Percentiles rank a stretch among this genome's conserved stretches.
These are phyloP conservation scores for Dendrobium nobile DNA, from an alignment of 106 monocot species.

Conservation along the genomic window DNA sequence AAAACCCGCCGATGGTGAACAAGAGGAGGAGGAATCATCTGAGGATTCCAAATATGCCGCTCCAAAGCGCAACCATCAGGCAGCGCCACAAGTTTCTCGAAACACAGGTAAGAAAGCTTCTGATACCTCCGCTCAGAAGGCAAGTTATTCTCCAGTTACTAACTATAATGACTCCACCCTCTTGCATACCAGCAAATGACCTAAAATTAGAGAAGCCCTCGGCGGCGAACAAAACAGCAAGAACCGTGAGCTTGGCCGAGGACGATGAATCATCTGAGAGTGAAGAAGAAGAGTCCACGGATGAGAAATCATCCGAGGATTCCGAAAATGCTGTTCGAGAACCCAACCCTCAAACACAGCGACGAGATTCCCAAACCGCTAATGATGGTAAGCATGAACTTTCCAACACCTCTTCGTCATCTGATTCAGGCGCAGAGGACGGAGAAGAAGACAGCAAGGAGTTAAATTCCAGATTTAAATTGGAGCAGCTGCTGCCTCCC, in stretches of 20 bases:
- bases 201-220: neutral
- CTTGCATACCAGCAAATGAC: neutral
- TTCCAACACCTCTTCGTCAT: neutral
- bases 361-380: neutral
- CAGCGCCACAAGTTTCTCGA: neutral
- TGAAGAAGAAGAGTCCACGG: neutral
- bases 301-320: neutral
- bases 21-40: too few relatives aligned
- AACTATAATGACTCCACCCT: neutral
- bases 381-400: neutral
- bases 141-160: neutral
- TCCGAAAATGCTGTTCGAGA: neutral
- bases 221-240: neutral
- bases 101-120: neutral
- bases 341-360: neutral
- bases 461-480: neutral
- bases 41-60: too few relatives aligned
- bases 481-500: neutral
- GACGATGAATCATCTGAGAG: neutral
- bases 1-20: too few relatives aligned
- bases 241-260: neutral
- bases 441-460: neutral
- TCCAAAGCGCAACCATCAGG: neutral
- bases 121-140: neutral
- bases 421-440: neutral